Conservation (phyloP, 371 early-diverging fungal genomes). For the Gilbertella persicaria region DNA sequence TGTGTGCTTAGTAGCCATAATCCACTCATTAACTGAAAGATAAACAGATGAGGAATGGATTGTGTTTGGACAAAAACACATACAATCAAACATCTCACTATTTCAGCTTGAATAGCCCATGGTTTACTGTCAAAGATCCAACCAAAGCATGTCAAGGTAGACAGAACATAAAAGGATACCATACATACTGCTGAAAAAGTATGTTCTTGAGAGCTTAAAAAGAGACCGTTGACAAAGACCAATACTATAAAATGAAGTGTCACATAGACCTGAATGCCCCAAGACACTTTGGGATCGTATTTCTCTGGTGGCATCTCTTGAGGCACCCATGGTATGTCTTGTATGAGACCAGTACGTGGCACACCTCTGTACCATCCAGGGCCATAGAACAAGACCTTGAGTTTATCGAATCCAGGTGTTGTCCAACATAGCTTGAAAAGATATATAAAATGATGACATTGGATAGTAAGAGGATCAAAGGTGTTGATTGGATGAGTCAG, state of each 20-base stretch:
- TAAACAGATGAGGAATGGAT: too few relatives aligned
- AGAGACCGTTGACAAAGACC: slow-evolving; percentile 20
- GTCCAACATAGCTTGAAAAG: slow-evolving; percentile 34
- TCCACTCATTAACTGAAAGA: too few relatives aligned
- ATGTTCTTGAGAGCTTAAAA: slow-evolving; percentile 14
- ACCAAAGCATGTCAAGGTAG: slow-evolving; percentile 24
- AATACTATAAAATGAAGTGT: slow-evolving; percentile 34
- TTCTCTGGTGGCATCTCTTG: slow-evolving; percentile 45
- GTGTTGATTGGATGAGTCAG: slow-evolving; percentile 59
- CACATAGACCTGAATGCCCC: slow-evolving; percentile 39
- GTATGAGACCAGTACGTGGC: slow-evolving; percentile 44
- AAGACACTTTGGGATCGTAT: slow-evolving; percentile 45
- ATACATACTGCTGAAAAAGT: slow-evolving; percentile 4
- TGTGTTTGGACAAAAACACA: too few relatives aligned
- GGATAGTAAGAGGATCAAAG: slow-evolving; percentile 54
- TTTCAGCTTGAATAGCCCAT: slow-evolving; percentile 13
- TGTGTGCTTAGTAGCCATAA: not conserved
- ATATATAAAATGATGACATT: slow-evolving; percentile 48
- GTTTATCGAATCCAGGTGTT: slow-evolving; percentile 45
- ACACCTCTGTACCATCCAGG: slow-evolving; percentile 60
- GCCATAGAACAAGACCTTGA: slow-evolving; percentile 58
- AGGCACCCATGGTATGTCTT: slow-evolving; percentile 48
- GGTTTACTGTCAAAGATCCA: slow-evolving; percentile 23
- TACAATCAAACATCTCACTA: slow-evolving; percentile 7
- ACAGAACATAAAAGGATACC: slow-evolving; percentile 9